These are phyloP conservation scores for Stenogyne calaminthoides DNA, from an alignment of 305 asterid genomes.

Conservation along the genomic window DNA sequence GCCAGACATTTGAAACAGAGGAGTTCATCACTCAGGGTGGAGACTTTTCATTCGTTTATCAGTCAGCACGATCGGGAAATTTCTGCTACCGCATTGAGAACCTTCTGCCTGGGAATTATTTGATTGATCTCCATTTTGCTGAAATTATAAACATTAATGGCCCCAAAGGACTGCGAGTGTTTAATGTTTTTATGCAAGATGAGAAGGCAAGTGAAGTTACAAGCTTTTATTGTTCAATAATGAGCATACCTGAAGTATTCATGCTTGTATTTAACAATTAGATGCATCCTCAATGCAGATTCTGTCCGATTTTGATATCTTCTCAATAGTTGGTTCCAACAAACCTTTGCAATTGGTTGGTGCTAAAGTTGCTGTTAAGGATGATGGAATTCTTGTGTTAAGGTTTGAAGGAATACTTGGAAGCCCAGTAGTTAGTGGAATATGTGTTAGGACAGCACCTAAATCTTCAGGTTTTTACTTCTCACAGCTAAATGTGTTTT, in stretches of 20 bases:
- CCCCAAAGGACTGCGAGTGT: constrained; percentile 94
- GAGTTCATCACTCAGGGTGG: constrained; percentile 74
- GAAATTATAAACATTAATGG: constrained; percentile 85
- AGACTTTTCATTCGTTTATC: constrained; percentile 69
- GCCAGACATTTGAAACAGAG: constrained; percentile 80
- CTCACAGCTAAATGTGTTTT: background rate
- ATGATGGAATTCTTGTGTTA: constrained; percentile 57
- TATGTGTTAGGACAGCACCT: constrained; percentile 70
- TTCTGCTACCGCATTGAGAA: constrained; percentile 64
- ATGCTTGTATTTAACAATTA: constrained; percentile 26
- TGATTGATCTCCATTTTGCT: constrained; percentile 84
- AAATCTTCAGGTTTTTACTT: constrained; percentile 52
- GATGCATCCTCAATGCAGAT: constrained; percentile 55
- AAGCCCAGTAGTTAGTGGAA: constrained; percentile 88
- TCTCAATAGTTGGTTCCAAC: constrained; percentile 87
- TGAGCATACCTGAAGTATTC: constrained; percentile 8
- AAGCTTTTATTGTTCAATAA: constrained; percentile 1
- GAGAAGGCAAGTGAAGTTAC: constrained; percentile 70
- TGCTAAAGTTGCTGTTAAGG: constrained; percentile 66
- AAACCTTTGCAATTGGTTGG: constrained; percentile 85
- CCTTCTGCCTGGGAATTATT: constrained; percentile 73
- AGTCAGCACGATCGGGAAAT: constrained; percentile 78
- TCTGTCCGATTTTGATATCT: constrained; percentile 84
- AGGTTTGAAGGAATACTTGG: constrained; percentile 85
- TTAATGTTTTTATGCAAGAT: constrained; percentile 80